Conservation (phyloP, 768 basidiomycete genomes). For the Ephemerocybe angulata region DNA sequence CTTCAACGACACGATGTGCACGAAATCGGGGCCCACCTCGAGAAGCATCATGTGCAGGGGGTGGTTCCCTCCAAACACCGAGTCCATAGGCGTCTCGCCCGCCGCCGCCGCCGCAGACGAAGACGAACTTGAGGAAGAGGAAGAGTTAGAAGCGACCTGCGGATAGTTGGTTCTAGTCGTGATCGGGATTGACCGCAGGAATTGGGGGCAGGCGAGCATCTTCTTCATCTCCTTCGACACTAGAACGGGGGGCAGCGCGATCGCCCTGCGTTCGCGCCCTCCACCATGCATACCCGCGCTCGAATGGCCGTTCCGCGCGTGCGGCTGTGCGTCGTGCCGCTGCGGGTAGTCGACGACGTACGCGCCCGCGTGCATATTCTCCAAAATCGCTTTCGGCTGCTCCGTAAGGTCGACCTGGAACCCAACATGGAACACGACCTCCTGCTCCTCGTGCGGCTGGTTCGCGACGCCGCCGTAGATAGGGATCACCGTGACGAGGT, state of each 20-base stretch:
- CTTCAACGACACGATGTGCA: slow-evolving; percentile 89
- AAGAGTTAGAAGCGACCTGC: not conserved
- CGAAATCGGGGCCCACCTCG: slow-evolving; percentile 68
- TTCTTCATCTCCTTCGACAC: slow-evolving; percentile 53
- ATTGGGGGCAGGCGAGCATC: slow-evolving; percentile 44
- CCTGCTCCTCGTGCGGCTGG: slow-evolving; percentile 52
- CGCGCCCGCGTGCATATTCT: slow-evolving; percentile 73
- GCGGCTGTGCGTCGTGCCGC: not conserved
- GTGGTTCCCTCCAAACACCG: slow-evolving; percentile 34
- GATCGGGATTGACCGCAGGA: slow-evolving; percentile 46
- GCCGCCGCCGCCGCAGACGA: slow-evolving; percentile 10
- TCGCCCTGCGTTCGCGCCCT: slow-evolving; percentile 16
- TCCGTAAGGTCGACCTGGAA: slow-evolving; percentile 93
- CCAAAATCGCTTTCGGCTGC: slow-evolving; percentile 80
- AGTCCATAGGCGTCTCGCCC: slow-evolving; percentile 14
- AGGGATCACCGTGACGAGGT: slow-evolving; percentile 89
- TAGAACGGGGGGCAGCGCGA: slow-evolving; percentile 26
- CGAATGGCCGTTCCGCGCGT: not conserved
- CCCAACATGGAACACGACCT: slow-evolving; percentile 84
- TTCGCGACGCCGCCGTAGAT: slow-evolving; percentile 58
- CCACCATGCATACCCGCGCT: not conserved
- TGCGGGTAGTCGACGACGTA: slow-evolving; percentile 63
- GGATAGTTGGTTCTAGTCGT: slow-evolving; percentile 36
- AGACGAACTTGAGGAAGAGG: slow-evolving; percentile 21
- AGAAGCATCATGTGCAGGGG: slow-evolving; percentile 59